Conservation (phyloP, 108 stramenopile genomes). For the Asterionellopsis glacialis region DNA sequence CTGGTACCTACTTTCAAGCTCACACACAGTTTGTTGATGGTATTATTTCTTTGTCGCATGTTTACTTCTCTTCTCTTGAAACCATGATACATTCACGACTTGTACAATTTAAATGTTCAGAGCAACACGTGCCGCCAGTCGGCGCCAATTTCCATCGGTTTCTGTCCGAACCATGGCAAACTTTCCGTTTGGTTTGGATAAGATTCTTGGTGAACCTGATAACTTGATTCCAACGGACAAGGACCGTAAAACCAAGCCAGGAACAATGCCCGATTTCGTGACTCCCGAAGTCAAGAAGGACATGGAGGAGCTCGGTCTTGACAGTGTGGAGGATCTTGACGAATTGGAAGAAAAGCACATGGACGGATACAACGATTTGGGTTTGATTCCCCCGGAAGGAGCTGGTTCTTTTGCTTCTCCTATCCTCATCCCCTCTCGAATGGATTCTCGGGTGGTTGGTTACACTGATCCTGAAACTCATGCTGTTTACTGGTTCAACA, state of each 20-base stretch:
- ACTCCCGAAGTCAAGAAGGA: slow-evolving; percentile 73
- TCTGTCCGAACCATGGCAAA: background rate
- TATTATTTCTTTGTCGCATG: too few relatives aligned
- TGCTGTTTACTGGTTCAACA: slow-evolving; percentile 92
- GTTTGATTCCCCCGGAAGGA: slow-evolving; percentile 84
- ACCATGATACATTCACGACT: too few relatives aligned
- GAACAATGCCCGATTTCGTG: slow-evolving; percentile 69
- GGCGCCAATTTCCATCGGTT: background rate
- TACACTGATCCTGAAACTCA: slow-evolving; percentile 82
- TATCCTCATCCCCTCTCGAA: slow-evolving; percentile 81
- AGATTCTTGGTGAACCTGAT: slow-evolving; percentile 80
- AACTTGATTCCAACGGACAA: slow-evolving; percentile 79
- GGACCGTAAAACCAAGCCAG: slow-evolving; percentile 53
- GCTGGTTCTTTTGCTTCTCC: slow-evolving; percentile 79
- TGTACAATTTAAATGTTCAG: background rate
- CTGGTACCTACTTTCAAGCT: too few relatives aligned
- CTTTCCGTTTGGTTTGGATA: slow-evolving; percentile 71
- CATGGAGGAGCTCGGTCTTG: slow-evolving; percentile 80
- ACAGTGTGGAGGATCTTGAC: slow-evolving; percentile 78
- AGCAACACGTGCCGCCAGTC: slow-evolving; percentile 1
- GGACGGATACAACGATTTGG: slow-evolving; percentile 85
- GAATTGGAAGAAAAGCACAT: slow-evolving; percentile 82
- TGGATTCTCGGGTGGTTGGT: slow-evolving; percentile 76
- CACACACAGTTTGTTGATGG: too few relatives aligned
- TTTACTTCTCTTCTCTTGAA: too few relatives aligned